Evolutionary conservation across 768 basidiomycete genomes (phyloP).

Genomic region (Omphalotus guepiniiformis): DNA sequence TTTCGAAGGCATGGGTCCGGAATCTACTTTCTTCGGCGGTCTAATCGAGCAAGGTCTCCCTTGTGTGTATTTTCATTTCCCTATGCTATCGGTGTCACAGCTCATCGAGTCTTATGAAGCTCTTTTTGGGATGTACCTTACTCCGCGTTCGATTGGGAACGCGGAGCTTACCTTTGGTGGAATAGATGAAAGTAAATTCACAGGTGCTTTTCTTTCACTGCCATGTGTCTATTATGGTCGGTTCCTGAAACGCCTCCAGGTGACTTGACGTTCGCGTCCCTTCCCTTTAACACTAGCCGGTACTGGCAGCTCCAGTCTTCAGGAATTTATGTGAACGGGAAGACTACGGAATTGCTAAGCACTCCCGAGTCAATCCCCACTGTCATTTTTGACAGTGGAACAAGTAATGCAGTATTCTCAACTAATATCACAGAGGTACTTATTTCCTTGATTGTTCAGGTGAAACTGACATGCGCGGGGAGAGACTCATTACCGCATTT

Average conservation of each 20-base stretch:
- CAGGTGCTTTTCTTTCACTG: constrained; percentile 23
- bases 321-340: constrained; percentile 47
- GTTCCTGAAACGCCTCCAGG: constrained; percentile 25
- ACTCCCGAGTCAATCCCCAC: constrained; percentile 30
- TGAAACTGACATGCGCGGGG: too few species aligned
- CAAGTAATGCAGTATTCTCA: constrained; percentile 50
- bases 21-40: constrained; percentile 44
- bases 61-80: constrained; percentile 30
- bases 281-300: constrained; percentile 27
- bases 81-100: background rate
- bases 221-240: background rate
- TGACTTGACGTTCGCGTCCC: constrained; percentile 38
- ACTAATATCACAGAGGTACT: constrained; percentile 43
- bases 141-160: constrained; percentile 40
- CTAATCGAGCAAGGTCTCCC: constrained; percentile 46
- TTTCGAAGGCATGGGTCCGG: constrained; percentile 42
- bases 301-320: constrained; percentile 45
- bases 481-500: background rate
- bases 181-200: constrained; percentile 47
- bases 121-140: constrained; percentile 48
- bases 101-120: constrained; percentile 26
- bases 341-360: constrained; percentile 39
- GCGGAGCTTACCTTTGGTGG: constrained; percentile 54
- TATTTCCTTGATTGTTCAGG: background rate
- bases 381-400: constrained; percentile 57